A percentile compares a stretch with the other conserved stretches of the same genome.
Conservation (phyloP, 192 early-diverging fungal species). For the Diversispora eburnea region DNA sequence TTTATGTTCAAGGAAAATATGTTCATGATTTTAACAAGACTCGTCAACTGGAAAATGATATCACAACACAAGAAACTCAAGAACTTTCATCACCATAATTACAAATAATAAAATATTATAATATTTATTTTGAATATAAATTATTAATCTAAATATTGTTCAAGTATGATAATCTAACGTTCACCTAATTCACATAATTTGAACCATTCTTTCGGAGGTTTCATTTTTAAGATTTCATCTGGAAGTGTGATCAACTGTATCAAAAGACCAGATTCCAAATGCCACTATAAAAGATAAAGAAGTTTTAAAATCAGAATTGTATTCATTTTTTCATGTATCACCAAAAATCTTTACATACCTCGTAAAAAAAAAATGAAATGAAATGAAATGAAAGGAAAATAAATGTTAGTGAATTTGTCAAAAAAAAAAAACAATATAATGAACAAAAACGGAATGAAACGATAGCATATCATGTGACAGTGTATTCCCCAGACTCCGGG, state of each 20-base stretch:
- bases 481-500: slow-evolving; percentile 47
- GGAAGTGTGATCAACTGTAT: slow-evolving; percentile 45
- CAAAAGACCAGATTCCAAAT: slow-evolving; percentile 48
- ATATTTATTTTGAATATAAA: slow-evolving; percentile 30
- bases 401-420: slow-evolving; percentile 24
- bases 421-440: slow-evolving; percentile 28
- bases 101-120: slow-evolving; percentile 26
- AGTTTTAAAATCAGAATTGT: slow-evolving; percentile 30
- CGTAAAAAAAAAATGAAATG: slow-evolving; percentile 27
- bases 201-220: slow-evolving; percentile 35
- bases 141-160: slow-evolving; percentile 30
- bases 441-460: slow-evolving; percentile 29
- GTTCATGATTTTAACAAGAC: slow-evolving; percentile 22
- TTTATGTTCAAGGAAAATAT: slow-evolving; percentile 25
- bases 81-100: slow-evolving; percentile 15
- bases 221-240: slow-evolving; percentile 39
- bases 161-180: slow-evolving; percentile 30
- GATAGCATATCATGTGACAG: slow-evolving; percentile 44
- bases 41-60: slow-evolving; percentile 22
- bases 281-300: slow-evolving; percentile 40
- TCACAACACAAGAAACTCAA: slow-evolving; percentile 26
- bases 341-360: slow-evolving; percentile 31
- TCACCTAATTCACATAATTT: slow-evolving; percentile 38
- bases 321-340: slow-evolving; percentile 30
- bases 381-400: slow-evolving; percentile 26